Conservation (phyloP, 1,284 basidiomycete genomes). For the Veloboletus limbatus region DNA sequence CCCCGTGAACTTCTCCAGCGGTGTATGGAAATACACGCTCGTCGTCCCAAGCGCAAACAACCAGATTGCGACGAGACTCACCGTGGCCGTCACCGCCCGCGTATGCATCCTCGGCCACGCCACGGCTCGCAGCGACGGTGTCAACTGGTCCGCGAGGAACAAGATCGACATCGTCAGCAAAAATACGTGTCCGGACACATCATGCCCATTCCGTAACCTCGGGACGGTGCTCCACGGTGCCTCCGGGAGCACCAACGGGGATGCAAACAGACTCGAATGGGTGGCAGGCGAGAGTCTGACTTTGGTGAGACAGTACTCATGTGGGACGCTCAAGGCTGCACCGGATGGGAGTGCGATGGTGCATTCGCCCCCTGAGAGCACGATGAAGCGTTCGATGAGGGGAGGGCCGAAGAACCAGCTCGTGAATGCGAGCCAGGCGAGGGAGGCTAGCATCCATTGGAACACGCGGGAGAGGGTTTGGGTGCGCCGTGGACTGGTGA, state of each 20-base stretch:
- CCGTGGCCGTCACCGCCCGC: constrained; percentile 43
- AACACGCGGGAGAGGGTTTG: constrained; percentile 45
- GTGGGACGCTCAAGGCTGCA: constrained; percentile 49
- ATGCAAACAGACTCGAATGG: constrained; percentile 64
- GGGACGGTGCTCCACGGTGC: constrained; percentile 49
- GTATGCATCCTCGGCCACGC: constrained; percentile 45
- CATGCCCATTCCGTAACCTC: constrained; percentile 77
- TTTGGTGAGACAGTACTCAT: constrained; percentile 57
- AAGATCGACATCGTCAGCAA: constrained; percentile 83
- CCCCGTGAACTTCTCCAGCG: constrained; percentile 84
- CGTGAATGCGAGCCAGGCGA: constrained; percentile 75
- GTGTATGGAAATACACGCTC: constrained; percentile 88
- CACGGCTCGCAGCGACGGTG: constrained; percentile 41
- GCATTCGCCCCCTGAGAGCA: constrained; percentile 82
- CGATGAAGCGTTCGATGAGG: constrained; percentile 71
- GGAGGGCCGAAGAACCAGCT: constrained; percentile 93
- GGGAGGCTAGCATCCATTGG: constrained; percentile 65
- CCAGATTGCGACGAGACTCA: constrained; percentile 64
- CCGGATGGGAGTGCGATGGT: constrained; percentile 62
- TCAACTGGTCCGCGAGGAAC: constrained; percentile 77
- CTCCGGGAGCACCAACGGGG: constrained; percentile 38
- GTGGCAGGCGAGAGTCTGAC: constrained; percentile 53
- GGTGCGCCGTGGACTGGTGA: constrained; percentile 47
- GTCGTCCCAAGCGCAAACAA: constrained; percentile 78
- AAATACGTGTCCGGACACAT: constrained; percentile 94